Evolutionary conservation across 768 basidiomycete species (phyloP).

Genomic region (Serpula lacrymans): DNA sequence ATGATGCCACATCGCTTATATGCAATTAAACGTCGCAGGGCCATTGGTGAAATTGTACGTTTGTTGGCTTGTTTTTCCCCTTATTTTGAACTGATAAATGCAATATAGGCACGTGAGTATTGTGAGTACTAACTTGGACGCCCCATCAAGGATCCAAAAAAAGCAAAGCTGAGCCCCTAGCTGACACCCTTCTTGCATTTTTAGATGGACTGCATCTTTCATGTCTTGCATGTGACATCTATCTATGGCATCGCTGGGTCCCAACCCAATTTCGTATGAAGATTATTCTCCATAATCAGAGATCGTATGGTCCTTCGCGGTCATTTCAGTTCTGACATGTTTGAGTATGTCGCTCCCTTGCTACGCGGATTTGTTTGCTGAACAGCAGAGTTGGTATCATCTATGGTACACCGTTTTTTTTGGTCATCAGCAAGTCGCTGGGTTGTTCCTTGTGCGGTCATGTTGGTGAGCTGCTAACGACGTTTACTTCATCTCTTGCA

Average conservation of each 20-base stretch:
- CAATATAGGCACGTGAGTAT: too few species aligned
- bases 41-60: too few species aligned
- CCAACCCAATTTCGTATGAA: neutral
- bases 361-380: neutral
- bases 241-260: too few species aligned
- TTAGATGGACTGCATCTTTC: conserved; percentile 1
- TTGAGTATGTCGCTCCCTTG: neutral
- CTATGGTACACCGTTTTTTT: neutral
- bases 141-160: too few species aligned
- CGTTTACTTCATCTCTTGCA: neutral
- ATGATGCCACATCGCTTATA: too few species aligned
- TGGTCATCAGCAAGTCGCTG: neutral
- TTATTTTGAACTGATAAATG: too few species aligned
- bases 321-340: neutral
- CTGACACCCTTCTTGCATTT: neutral
- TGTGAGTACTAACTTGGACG: too few species aligned
- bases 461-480: neutral
- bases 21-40: too few species aligned
- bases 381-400: neutral
- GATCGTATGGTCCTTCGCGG: neutral
- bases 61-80: too few species aligned
- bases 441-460: neutral
- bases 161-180: neutral
- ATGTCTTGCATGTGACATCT: too few species aligned
- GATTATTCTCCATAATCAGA: neutral